Conservation (phyloP, 805 yeast species). For the Kodamaea fukazawae region DNA sequence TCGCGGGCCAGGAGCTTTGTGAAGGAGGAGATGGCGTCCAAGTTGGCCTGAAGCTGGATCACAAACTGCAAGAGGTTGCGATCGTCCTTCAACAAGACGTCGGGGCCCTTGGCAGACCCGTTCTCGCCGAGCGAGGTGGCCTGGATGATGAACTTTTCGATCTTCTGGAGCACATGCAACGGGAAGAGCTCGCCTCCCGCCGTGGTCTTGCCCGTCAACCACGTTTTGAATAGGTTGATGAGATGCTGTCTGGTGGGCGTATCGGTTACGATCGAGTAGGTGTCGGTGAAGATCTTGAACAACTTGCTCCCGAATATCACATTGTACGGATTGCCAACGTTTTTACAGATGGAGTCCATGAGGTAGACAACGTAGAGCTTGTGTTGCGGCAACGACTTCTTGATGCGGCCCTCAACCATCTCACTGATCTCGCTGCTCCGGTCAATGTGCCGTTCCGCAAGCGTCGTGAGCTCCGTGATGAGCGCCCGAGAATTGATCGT, state of each 20-base stretch:
- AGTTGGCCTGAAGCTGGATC: constrained; percentile 15
- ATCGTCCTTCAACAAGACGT: constrained; percentile 35
- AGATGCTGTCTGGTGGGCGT: constrained; percentile 37
- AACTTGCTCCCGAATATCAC: constrained; percentile 34
- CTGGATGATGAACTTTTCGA: constrained; percentile 38
- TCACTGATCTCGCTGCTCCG: constrained; percentile 31
- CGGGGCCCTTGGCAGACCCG: constrained; percentile 19
- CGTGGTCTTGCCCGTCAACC: constrained; percentile 34
- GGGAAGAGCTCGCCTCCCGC: constrained; percentile 37
- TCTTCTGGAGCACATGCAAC: constrained; percentile 23
- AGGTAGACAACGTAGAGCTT: constrained; percentile 34
- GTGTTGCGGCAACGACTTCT: constrained; percentile 37
- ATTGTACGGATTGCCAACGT: constrained; percentile 44
- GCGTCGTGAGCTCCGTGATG: constrained; percentile 37
- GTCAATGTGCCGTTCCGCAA: constrained; percentile 35
- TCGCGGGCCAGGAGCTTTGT: constrained; percentile 8
- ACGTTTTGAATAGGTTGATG: constrained; percentile 41
- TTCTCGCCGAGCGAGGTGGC: constrained; percentile 31
- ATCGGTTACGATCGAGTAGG: constrained; percentile 39
- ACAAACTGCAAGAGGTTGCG: constrained; percentile 35
- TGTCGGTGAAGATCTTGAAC: constrained; percentile 36
- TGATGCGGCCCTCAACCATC: constrained; percentile 35
- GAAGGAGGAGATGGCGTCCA: constrained; percentile 2
- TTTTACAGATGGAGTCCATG: constrained; percentile 42
- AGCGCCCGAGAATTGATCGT: constrained; percentile 38